Conservation (phyloP, 2,329 filamentous ascomycete species). For the Ilyonectria mors-panacis region DNA sequence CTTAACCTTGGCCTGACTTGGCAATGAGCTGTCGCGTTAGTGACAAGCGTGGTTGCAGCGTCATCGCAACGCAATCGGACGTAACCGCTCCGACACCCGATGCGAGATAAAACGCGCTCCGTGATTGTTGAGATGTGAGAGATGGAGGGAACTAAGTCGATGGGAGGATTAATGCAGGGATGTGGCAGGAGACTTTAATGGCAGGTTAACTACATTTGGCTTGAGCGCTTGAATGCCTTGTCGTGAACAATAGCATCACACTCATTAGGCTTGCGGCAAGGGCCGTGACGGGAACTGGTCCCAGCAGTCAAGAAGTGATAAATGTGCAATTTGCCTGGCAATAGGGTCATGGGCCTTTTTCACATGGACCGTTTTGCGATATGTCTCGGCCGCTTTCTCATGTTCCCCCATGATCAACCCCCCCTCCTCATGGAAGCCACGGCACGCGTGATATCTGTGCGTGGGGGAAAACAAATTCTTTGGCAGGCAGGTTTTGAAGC, state of each 20-base stretch:
- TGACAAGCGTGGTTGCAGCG: neutral
- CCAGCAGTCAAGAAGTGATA: neutral
- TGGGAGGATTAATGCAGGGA: neutral
- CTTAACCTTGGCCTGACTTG: neutral
- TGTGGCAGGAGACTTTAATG: no score
- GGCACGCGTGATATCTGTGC: neutral
- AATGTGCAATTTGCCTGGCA: neutral
- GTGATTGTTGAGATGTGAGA: neutral
- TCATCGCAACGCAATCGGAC: neutral
- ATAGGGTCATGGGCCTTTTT: neutral
- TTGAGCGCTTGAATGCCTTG: no score
- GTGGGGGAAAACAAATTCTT: constrained; percentile 1
- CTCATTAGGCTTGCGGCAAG: no score
- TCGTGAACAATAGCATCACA: no score
- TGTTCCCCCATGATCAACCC: neutral
- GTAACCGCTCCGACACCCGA: neutral
- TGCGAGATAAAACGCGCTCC: neutral
- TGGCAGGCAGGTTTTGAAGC: neutral
- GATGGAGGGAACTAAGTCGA: neutral
- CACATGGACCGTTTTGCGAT: neutral
- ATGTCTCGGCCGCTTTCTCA: neutral
- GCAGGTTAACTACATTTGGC: no score
- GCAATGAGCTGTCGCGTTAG: no score
- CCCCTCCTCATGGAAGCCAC: neutral
- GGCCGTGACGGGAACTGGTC: neutral